Conservation (phyloP, 306 rosid species). For the Acmispon strigosus region DNA sequence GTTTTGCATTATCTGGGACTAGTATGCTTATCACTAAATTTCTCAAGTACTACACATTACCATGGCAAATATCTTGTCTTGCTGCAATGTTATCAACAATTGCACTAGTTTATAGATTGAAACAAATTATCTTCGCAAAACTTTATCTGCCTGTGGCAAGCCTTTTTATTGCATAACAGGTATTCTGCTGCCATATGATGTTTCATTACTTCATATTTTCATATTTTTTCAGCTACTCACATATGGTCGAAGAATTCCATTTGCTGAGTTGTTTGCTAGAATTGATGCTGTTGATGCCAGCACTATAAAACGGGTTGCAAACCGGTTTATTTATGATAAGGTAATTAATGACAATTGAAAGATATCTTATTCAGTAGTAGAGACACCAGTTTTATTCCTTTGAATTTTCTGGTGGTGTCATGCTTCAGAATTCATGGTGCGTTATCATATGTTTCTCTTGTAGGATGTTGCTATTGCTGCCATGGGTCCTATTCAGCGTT, state of each 20-base stretch:
- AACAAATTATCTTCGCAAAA: neutral
- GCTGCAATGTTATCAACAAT: neutral
- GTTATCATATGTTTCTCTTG: neutral
- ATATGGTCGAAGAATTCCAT: conserved; percentile 90
- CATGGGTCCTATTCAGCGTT: conserved; percentile 71
- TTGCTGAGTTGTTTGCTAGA: conserved; percentile 88
- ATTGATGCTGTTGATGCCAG: conserved; percentile 90
- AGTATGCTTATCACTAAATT: neutral
- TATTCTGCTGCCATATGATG: neutral
- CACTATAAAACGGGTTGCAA: conserved; percentile 88
- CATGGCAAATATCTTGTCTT: neutral
- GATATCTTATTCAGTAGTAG: neutral
- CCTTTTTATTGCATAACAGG: neutral
- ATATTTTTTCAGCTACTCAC: conserved; percentile 45
- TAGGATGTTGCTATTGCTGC: conserved; percentile 95
- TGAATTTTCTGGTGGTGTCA: no score
- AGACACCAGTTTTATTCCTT: neutral
- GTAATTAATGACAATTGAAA: conserved; percentile 27
- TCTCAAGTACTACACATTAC: neutral
- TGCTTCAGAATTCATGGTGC: no score
- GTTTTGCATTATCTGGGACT: no score
- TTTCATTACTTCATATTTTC: neutral
- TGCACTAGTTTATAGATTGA: neutral
- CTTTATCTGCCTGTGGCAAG: neutral
- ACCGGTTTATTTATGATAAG: conserved; percentile 88